phyloP scores from a whole-genome alignment of 306 rosid species.

The Ormosia emarginata region DNA sequence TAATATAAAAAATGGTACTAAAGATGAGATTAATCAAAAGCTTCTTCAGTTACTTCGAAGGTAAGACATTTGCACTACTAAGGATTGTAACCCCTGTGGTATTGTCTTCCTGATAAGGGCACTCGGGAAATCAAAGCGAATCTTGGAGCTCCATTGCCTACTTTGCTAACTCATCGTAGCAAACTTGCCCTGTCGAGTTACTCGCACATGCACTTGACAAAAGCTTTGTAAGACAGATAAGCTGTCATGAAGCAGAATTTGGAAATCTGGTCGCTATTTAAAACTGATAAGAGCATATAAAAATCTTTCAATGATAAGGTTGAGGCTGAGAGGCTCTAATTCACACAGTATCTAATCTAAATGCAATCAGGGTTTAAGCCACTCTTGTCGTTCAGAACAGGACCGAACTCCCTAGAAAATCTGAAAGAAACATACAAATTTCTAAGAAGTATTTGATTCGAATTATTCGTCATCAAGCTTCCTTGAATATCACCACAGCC shows the following conservation, averaged over 20 bases:
- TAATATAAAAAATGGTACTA: not conserved
- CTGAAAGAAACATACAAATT: not conserved
- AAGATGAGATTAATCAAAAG: not conserved
- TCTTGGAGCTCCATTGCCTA: not conserved
- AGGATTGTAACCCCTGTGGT: not conserved
- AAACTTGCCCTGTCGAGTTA: not conserved
- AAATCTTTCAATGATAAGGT: not conserved
- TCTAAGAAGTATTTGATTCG: not conserved
- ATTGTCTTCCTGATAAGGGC: not conserved
- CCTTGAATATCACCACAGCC: not conserved
- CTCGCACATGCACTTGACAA: constrained; percentile 16
- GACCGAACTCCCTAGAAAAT: not conserved
- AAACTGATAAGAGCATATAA: not conserved
- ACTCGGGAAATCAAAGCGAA: not conserved
- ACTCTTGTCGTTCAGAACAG: not conserved
- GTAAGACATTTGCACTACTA: not conserved
- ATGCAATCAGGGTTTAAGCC: constrained; percentile 5
- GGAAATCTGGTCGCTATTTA: not conserved
- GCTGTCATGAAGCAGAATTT: not conserved
- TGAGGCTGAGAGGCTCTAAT: not conserved
- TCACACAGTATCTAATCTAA: not conserved
- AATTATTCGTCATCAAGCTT: not conserved
- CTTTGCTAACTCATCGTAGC: not conserved
- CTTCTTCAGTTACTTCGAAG: not conserved
- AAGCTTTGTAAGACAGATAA: not conserved